A percentile compares a stretch with the other conserved stretches of the same genome.
phyloP scores from a whole-genome alignment of 192 early-diverging fungal genomes.

The Spizellomyces punctatus region DNA sequence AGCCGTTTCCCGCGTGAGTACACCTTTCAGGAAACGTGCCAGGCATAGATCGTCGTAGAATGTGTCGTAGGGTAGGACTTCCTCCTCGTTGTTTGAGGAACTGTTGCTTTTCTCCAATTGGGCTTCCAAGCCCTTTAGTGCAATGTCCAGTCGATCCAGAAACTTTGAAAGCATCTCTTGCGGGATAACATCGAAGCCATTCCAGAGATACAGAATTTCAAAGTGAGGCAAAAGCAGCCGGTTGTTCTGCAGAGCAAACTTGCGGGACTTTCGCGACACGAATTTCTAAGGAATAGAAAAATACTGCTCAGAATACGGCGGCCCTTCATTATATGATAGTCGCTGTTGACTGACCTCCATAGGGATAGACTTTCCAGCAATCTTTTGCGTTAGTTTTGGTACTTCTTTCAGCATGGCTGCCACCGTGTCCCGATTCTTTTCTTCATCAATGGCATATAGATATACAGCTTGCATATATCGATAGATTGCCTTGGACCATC shows the following conservation, averaged over 20 bases:
- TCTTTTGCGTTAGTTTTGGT: conserved; percentile 66
- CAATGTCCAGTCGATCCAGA: conserved; percentile 47
- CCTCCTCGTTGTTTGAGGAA: conserved; percentile 7
- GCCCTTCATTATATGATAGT: background rate
- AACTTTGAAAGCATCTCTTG: conserved; percentile 42
- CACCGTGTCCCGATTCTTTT: conserved; percentile 50
- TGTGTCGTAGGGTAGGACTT: conserved; percentile 52
- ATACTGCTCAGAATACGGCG: too few relatives aligned
- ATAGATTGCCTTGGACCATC: conserved; percentile 86
- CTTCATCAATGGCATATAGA: conserved; percentile 45
- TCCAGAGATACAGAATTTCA: conserved; percentile 76
- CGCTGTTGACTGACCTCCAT: conserved; percentile 60
- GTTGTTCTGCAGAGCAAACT: conserved; percentile 68
- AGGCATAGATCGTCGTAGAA: conserved; percentile 83
- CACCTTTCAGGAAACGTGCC: conserved; percentile 67
- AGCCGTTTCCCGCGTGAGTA: conserved; percentile 63
- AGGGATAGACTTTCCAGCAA: conserved; percentile 85
- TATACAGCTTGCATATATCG: conserved; percentile 71
- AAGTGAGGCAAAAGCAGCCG: conserved; percentile 73
- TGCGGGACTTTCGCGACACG: conserved; percentile 79
- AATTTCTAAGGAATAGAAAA: conserved; percentile 57
- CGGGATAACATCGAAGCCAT: conserved; percentile 75
- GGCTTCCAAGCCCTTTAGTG: conserved; percentile 48
- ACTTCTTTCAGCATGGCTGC: conserved; percentile 67
- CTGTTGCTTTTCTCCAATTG: conserved; percentile 10